Base-by-base conservation (phyloP, 2,329 filamentous ascomycete genomes). In the Venturia carpophila region DNA sequence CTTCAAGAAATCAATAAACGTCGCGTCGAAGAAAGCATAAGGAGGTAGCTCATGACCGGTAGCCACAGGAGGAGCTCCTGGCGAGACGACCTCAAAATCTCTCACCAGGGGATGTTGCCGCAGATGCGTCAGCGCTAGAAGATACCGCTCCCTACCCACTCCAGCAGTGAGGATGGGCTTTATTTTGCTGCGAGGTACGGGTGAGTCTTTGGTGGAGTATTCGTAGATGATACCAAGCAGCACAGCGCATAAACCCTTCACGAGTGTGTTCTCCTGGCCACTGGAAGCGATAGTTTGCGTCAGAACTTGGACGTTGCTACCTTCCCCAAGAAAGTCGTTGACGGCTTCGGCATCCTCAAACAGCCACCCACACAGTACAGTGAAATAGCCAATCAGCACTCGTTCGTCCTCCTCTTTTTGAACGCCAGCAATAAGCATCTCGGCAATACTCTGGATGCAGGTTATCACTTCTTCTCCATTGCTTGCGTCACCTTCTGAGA, bases 141-240 rank as follows among this genome's bases (percentile, higher is more conserved):
- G 85, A 72, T 96, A 99, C 71, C 88, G 87, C 70, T 96, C 92
- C 69, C 92, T 87, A 47, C 92, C 91, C 70, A 97, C 83, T 66
- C 88, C 86, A 56, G 88, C 86, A 37, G 85, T 81, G 43, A 99
- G 80, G 37, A 97, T 83, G 30, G 89, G 86, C 71, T 96, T 90
- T 56, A 99, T 79, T 11, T 89, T 92, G 30, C 86, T 82, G 67
- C 94, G 84, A 6, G 93, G 85, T 63, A 99, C 88, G 0, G 94
- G 91, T 0, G 93, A 97, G 75, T 99, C 94, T 73, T 96, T 96
- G 0, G 93, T 97, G 11, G 93, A 97, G 72, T 97, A 99, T 72
- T 99, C 94, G 73, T 97, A 99, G 5, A 94, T 83, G 24, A 95
- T 87, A 11, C 93, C 94, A 1, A 97, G 81, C 0, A 99, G 79